Base-by-base conservation (phyloP, 2,329 filamentous ascomycete genomes). In the Akanthomyces dipterigenus region DNA sequence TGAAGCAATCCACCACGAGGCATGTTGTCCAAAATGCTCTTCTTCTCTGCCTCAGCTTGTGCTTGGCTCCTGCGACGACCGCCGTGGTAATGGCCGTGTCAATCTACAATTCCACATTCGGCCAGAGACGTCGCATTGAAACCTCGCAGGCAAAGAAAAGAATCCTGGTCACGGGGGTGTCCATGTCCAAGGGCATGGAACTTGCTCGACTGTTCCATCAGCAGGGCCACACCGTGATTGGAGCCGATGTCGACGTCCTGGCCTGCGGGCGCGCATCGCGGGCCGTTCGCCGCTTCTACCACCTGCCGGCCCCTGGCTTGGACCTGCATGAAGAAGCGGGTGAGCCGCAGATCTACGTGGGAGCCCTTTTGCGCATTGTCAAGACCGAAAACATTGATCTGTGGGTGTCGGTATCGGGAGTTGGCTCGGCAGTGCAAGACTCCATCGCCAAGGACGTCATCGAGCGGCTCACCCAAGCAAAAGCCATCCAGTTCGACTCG, bases 381-480 rank as follows among this genome's bases (percentile, higher is more conserved):
- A 69, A 77, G 6, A 70, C 74, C 0, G 87, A 92, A 64, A 76
- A 79, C 0, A 80, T 90, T 5, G 82, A 90, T 61, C 72, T 92
- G 3, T 93, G 89, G 88, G 83, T 92, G 3, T 86, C 84, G 22
- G 90, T 88, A 67, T 90, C 88, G 0, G 86, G 85, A n/a, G 84
- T 88, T 9, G 79, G 82, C 1, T 84, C 82, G 0, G 86, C 85
- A 0, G 72, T 88, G 14, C 85, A 89, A 67, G 89, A 92, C 69
- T 88, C 84, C 0, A 72, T 81, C 40, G 87, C 86, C 1, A 86
- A 85, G 64, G 82, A 88, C 61, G 74, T 79, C 3, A 74, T 90
- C 20, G 84, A 89, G 65, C 73, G 75, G 16, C 75, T 79, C 38
- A 87, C 85, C 0, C 65, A 65, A 1, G 89, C 88, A 68, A 82